A percentile compares a stretch with the other conserved stretches of the same genome.
phyloP scores from a whole-genome alignment of 306 rosid species.

The Vigna radiata region DNA sequence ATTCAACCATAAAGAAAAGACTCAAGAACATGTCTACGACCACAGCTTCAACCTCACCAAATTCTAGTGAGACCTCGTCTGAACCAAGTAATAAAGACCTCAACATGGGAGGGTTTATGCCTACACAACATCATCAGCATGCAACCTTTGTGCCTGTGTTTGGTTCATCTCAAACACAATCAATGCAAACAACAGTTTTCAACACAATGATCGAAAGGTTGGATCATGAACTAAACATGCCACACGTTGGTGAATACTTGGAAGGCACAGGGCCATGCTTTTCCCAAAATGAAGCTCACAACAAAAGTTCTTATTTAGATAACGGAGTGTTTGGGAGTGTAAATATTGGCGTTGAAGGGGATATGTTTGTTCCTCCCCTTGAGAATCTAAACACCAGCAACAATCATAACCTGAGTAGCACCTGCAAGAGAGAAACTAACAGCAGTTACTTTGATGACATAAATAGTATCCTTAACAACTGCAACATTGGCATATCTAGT shows the following conservation, averaged over 20 bases:
- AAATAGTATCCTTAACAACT: conserved; percentile 39
- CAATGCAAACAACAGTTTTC: conserved; percentile 46
- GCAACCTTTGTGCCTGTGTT: conserved; percentile 55
- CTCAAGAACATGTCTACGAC: conserved; percentile 66
- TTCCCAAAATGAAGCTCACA: conserved; percentile 45
- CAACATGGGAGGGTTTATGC: conserved; percentile 49
- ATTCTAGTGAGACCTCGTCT: conserved; percentile 68
- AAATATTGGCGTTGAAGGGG: conserved; percentile 54
- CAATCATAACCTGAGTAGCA: conserved; percentile 40
- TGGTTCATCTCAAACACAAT: conserved; percentile 50
- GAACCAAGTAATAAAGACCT: conserved; percentile 46
- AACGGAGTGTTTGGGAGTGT: conserved; percentile 49
- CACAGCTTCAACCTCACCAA: conserved; percentile 56
- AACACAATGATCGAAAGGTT: conserved; percentile 59
- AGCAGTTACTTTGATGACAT: conserved; percentile 43
- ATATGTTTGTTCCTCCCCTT: conserved; percentile 70
- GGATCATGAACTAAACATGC: conserved; percentile 51
- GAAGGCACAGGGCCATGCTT: conserved; percentile 49
- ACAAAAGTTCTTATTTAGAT: conserved; percentile 47
- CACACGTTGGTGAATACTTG: conserved; percentile 43
- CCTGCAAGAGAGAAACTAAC: conserved; percentile 35
- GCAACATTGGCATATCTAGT: conserved; percentile 36
- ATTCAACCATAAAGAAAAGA: conserved; percentile 91
- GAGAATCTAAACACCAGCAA: conserved; percentile 54
- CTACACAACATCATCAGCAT: conserved; percentile 36